Percentiles rank a stretch among this genome's conserved stretches.
Evolutionary conservation across 2,329 filamentous ascomycete genomes (phyloP).

Genomic region (Neobulgaria alba): DNA sequence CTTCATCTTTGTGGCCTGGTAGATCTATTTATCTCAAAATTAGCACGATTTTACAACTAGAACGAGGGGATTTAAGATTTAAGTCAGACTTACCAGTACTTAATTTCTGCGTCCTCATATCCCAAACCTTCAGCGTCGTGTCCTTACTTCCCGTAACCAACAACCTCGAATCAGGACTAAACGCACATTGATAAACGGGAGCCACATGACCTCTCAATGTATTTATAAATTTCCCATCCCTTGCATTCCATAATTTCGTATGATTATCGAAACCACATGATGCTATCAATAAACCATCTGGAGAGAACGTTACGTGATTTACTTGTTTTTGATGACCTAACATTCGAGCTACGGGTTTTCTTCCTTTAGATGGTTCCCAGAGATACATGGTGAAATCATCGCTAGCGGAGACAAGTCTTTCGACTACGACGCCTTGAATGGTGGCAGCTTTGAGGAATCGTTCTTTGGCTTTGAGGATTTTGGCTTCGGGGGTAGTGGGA

Average conservation of each 20-base stretch:
- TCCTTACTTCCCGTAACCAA: slow-evolving; percentile 85
- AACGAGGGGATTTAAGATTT: background rate
- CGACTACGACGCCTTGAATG: slow-evolving; percentile 66
- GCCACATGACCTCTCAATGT: slow-evolving; percentile 85
- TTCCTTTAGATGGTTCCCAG: slow-evolving; percentile 74
- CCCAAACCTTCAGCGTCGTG: slow-evolving; percentile 81
- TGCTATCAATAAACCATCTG: slow-evolving; percentile 79
- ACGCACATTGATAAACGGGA: slow-evolving; percentile 85
- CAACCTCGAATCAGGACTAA: slow-evolving; percentile 85
- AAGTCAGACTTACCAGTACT: slow-evolving; percentile 34
- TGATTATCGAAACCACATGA: slow-evolving; percentile 91
- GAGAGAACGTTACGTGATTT: slow-evolving; percentile 90
- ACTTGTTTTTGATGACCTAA: slow-evolving; percentile 95
- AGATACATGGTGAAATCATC: slow-evolving; percentile 97
- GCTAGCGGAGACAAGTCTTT: slow-evolving; percentile 80
- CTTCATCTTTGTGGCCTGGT: slow-evolving; percentile 85
- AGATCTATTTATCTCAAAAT: slow-evolving; percentile 33
- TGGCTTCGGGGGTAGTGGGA: slow-evolving; percentile 61
- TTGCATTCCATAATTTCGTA: slow-evolving; percentile 82
- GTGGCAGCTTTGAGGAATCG: slow-evolving; percentile 81
- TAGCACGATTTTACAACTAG: background rate
- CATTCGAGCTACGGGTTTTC: slow-evolving; percentile 79
- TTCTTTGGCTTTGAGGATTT: slow-evolving; percentile 64
- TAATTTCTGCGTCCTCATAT: slow-evolving; percentile 76
- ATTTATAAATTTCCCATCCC: slow-evolving; percentile 69